A percentile compares a stretch with the other conserved stretches of the same genome.
phyloP scores from a whole-genome alignment of 2,329 filamentous ascomycete species.

The Tolypocladium ovalisporum region DNA sequence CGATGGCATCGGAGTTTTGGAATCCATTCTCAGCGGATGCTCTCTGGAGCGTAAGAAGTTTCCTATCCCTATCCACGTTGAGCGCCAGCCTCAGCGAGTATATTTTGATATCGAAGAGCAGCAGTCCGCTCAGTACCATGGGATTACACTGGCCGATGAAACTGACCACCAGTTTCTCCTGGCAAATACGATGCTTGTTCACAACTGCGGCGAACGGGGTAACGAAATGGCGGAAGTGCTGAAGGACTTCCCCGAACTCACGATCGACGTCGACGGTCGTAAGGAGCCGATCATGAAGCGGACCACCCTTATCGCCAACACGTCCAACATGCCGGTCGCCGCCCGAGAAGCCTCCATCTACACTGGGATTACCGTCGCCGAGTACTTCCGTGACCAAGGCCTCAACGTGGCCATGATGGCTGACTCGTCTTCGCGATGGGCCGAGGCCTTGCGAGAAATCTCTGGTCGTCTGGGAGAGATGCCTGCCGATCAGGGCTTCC shows the following conservation, averaged over 20 bases:
- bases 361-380: conserved; percentile 86
- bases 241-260: conserved; percentile 98
- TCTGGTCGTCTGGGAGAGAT: conserved; percentile 98
- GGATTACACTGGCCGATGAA: no score
- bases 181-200: no score
- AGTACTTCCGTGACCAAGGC: conserved; percentile 96
- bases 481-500: conserved; percentile 99
- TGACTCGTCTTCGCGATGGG: conserved; percentile 95
- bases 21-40: no score
- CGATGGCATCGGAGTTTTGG: no score
- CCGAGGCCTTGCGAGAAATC: conserved; percentile 95
- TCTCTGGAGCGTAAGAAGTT: no score
- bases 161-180: no score
- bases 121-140: no score
- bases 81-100: no score
- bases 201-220: conserved; percentile 82
- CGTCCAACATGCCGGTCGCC: conserved; percentile 98
- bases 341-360: conserved; percentile 98
- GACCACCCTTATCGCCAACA: conserved; percentile 96
- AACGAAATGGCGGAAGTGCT: conserved; percentile 99
- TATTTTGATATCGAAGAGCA: no score
- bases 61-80: no score
- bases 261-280: conserved; percentile 86
- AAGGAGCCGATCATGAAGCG: conserved; percentile 99
- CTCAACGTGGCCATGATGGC: conserved; percentile 99